Evolutionary conservation across 495 filamentous ascomycete species (phyloP).

Genomic region (Aspergillus olivimuriae): DNA sequence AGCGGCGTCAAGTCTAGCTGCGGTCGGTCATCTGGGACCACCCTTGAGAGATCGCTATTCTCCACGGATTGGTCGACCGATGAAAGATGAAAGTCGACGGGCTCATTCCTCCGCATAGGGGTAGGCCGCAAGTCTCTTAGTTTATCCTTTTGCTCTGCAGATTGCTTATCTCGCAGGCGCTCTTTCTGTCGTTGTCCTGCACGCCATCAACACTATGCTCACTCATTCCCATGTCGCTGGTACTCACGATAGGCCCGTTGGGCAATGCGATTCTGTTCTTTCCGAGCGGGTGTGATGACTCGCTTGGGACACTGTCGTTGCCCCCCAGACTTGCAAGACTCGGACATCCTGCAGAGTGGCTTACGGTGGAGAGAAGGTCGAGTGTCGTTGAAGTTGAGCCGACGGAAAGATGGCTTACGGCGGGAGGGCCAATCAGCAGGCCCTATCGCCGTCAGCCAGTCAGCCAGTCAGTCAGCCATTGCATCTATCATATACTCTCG

Average conservation of each 20-base stretch:
- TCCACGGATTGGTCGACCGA: too few relatives aligned
- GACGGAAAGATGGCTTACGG: too few relatives aligned
- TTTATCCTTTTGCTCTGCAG: too few relatives aligned
- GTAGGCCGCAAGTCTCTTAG: too few relatives aligned
- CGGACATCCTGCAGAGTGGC: not conserved
- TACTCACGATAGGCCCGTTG: conserved; percentile 35
- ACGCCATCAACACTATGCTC: not conserved
- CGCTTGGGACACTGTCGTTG: conserved; percentile 18
- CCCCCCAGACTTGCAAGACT: too few relatives aligned
- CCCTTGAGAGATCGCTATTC: not conserved
- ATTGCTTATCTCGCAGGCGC: not conserved
- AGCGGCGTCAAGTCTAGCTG: not conserved
- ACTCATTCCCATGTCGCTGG: not conserved
- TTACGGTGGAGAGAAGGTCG: too few relatives aligned
- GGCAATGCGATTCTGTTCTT: conserved; percentile 35
- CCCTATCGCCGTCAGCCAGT: conserved; percentile 6
- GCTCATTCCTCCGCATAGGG: too few relatives aligned
- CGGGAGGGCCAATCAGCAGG: too few relatives aligned
- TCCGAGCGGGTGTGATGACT: conserved; percentile 33
- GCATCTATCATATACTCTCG: conserved; percentile 1
- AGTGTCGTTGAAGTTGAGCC: too few relatives aligned
- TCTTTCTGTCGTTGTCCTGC: conserved; percentile 12
- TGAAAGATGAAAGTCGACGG: too few relatives aligned
- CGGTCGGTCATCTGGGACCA: not conserved
- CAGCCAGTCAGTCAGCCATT: conserved; percentile 13